Percentiles rank a stretch among this genome's conserved stretches.
phyloP scores from a whole-genome alignment of 1,139 yeast species.

The Yamadazyma taylorii region DNA sequence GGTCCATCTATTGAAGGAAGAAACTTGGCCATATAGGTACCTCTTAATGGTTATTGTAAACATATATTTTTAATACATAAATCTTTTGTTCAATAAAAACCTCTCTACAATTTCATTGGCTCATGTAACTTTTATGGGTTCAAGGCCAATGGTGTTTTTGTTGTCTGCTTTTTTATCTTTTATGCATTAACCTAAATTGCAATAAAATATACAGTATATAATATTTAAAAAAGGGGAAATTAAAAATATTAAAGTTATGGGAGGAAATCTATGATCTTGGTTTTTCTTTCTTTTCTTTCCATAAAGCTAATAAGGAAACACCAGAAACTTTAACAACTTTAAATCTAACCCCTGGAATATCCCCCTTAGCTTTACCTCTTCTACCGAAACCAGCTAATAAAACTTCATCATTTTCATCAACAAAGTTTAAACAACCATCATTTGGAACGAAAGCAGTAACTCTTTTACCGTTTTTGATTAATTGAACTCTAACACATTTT shows the following conservation, averaged over 20 bases:
- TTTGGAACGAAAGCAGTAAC: constrained; percentile 99
- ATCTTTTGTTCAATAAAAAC: too few species aligned
- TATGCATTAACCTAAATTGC: constrained; percentile 19
- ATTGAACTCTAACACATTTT: constrained; percentile 99
- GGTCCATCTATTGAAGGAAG: constrained; percentile 86
- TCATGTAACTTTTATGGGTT: too few species aligned
- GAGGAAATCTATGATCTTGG: constrained; percentile 80
- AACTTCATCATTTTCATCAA: constrained; percentile 99
- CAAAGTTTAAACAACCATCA: constrained; percentile 99
- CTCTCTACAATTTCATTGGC: too few species aligned
- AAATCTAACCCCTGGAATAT: constrained; percentile 99
- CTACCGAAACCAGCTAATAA: constrained; percentile 99
- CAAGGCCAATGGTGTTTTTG: too few species aligned
- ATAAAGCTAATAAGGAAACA: constrained; percentile 98
- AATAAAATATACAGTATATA: constrained; percentile 17
- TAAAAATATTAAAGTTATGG: neutral
- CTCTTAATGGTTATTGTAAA: too few species aligned
- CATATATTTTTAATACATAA: too few species aligned
- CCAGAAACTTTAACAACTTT: constrained; percentile 99
- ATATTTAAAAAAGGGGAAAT: constrained; percentile 6
- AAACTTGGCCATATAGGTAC: constrained; percentile 53
- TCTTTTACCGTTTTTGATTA: constrained; percentile 99
- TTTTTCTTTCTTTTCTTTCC: constrained; percentile 99
- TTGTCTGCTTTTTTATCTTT: constrained; percentile 10
- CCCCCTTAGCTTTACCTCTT: constrained; percentile 99